These are phyloP conservation scores for Candida manassasensis DNA, from an alignment of 805 yeast species.

Conservation along the genomic window DNA sequence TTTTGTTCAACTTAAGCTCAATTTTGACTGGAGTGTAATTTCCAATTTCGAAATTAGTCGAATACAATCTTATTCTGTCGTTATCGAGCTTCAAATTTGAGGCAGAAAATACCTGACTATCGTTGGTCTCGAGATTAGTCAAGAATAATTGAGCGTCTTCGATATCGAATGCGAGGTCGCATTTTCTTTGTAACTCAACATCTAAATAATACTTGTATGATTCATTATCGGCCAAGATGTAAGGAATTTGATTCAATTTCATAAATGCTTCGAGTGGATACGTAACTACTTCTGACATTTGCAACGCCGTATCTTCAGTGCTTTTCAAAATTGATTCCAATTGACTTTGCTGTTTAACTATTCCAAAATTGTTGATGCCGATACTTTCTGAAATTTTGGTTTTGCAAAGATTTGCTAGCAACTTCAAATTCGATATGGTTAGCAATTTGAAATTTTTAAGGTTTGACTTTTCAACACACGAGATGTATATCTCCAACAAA, in stretches of 20 bases:
- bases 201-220: slow-evolving; percentile 35
- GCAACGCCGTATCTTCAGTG: slow-evolving; percentile 13
- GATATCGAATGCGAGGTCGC: slow-evolving; percentile 19
- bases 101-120: slow-evolving; percentile 9
- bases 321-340: slow-evolving; percentile 16
- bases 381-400: slow-evolving; percentile 9
- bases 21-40: slow-evolving; percentile 20
- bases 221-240: slow-evolving; percentile 26
- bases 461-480: slow-evolving; percentile 51
- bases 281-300: slow-evolving; percentile 16
- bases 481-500: slow-evolving; percentile 62
- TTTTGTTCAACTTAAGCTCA: slow-evolving; percentile 12
- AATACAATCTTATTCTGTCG: slow-evolving; percentile 15
- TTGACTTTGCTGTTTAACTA: slow-evolving; percentile 15
- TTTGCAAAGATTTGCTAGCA: slow-evolving; percentile 29
- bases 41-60: slow-evolving; percentile 31
- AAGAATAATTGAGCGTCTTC: slow-evolving; percentile 19
- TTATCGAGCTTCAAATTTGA: slow-evolving; percentile 8
- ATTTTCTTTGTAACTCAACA: slow-evolving; percentile 27
- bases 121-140: slow-evolving; percentile 9
- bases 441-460: slow-evolving; percentile 23
- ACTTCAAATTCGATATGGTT: slow-evolving; percentile 36
- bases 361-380: slow-evolving; percentile 26
- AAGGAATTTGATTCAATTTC: slow-evolving; percentile 29
- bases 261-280: slow-evolving; percentile 36